Conservation (phyloP, 495 filamentous ascomycete genomes). For the Neurospora sp. region DNA sequence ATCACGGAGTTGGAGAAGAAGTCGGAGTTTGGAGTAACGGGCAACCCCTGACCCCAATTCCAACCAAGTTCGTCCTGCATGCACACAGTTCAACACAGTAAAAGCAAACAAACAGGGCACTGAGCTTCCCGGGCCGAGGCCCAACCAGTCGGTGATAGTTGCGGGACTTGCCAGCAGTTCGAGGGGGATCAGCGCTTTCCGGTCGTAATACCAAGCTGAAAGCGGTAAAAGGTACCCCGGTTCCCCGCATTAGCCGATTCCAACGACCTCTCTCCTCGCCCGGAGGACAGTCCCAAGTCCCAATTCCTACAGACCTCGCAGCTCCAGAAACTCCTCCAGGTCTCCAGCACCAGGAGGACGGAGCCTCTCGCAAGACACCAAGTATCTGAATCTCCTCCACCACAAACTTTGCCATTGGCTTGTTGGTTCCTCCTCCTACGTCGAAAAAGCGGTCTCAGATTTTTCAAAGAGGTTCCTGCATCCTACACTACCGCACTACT, state of each 20-base stretch:
- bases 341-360: not conserved
- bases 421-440: not conserved
- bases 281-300: not conserved
- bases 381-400: not conserved
- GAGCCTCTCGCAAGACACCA: not conserved
- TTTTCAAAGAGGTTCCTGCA: not conserved
- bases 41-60: not conserved
- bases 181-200: too few relatives aligned
- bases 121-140: not conserved
- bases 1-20: not conserved
- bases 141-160: not conserved
- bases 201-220: not conserved
- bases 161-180: too few relatives aligned
- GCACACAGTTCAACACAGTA: not conserved
- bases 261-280: not conserved
- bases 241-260: not conserved
- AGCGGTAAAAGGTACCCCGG: not conserved
- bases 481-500: not conserved
- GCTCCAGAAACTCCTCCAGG: not conserved
- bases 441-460: not conserved
- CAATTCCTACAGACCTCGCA: not conserved
- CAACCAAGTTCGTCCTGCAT: not conserved
- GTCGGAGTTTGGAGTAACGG: not conserved
- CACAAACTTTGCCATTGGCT: not conserved
- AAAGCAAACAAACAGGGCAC: not conserved